A percentile compares a stretch with the other conserved stretches of the same genome.
Conservation (phyloP, 257 asterid genomes). For the Penstemon barbatus region DNA sequence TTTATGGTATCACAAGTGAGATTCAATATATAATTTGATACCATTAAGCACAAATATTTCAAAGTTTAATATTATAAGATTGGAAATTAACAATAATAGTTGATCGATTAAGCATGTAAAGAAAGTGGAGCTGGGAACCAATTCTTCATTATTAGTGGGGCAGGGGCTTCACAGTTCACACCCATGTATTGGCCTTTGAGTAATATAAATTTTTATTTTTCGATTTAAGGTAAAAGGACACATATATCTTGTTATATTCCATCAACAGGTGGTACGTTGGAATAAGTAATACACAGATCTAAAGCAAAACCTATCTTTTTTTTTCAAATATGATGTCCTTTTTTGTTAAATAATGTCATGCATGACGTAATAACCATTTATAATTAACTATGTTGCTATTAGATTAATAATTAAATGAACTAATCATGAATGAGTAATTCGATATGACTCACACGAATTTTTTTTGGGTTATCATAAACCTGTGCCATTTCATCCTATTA, state of each 20-base stretch:
- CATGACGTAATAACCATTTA: conserved; percentile 27
- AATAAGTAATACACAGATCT: not conserved
- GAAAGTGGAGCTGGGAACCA: too few relatives aligned
- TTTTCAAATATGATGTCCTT: not conserved
- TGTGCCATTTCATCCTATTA: too few relatives aligned
- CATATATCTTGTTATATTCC: not conserved
- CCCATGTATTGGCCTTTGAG: not conserved
- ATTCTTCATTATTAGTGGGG: too few relatives aligned
- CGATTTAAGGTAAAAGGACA: too few relatives aligned
- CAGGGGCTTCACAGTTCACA: not conserved
- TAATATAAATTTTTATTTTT: not conserved
- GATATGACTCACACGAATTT: conserved; percentile 15
- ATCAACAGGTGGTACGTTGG: not conserved
- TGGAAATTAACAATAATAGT: too few relatives aligned
- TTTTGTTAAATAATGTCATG: conserved; percentile 32
- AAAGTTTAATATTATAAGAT: too few relatives aligned
- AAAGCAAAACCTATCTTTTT: not conserved
- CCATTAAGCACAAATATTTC: too few relatives aligned
- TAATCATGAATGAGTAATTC: conserved; percentile 2
- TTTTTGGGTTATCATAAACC: too few relatives aligned
- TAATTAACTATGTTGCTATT: not conserved
- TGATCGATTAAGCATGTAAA: too few relatives aligned
- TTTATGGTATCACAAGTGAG: too few relatives aligned
- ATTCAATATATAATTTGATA: too few relatives aligned
- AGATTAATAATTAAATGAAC: not conserved